phyloP scores from a whole-genome alignment of 345 rosid genomes.

The Syzygium oleosum region DNA sequence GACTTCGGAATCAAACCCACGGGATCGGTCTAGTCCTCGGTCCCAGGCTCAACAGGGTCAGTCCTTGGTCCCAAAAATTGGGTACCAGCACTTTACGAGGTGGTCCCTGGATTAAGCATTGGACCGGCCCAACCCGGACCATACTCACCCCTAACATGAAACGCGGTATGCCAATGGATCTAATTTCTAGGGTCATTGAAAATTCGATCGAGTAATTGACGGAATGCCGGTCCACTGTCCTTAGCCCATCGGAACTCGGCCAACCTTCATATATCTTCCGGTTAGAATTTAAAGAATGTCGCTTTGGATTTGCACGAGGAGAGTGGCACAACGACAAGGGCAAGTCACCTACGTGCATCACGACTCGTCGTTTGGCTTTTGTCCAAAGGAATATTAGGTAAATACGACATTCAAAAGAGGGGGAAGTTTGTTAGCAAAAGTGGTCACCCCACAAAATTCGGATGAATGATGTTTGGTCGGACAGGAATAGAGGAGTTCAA shows the following conservation, averaged over 20 bases:
- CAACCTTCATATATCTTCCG: background rate
- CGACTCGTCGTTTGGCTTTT: background rate
- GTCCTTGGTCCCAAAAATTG: too few relatives aligned
- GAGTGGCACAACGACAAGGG: background rate
- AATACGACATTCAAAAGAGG: background rate
- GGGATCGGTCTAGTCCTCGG: too few relatives aligned
- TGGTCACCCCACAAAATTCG: background rate
- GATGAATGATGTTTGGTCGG: background rate
- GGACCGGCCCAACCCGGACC: too few relatives aligned
- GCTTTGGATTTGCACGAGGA: background rate
- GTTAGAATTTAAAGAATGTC: background rate
- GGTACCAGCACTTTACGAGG: too few relatives aligned
- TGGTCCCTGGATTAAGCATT: too few relatives aligned
- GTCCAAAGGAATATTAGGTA: background rate
- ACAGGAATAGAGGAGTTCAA: background rate
- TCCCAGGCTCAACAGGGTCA: too few relatives aligned
- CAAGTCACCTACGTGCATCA: background rate
- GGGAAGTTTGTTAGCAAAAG: background rate
- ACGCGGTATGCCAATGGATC: rapidly evolving
- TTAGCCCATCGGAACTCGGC: background rate
- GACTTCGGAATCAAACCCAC: too few relatives aligned
- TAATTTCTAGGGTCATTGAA: background rate
- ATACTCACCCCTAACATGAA: background rate
- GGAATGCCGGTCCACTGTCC: background rate
- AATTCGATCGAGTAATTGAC: background rate